Evolutionary conservation across 2,329 filamentous ascomycete species (phyloP), one percentile per base, ranked within the genome.

Genomic region (Pseudogymnoascus sp.): DNA sequence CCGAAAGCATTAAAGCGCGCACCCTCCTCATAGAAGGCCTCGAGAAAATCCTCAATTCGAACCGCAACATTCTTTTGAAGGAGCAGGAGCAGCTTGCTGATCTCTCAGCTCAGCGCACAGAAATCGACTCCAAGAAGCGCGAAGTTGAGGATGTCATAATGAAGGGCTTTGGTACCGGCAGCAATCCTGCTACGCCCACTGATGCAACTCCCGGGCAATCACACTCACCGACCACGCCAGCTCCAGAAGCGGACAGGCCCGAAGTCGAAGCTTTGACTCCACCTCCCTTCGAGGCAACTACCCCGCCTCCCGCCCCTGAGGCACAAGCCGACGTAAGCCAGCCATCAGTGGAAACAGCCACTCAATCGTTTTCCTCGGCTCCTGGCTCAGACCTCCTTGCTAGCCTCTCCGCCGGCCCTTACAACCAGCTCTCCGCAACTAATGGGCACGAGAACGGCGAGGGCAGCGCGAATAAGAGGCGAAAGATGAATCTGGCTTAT

Each of bases 71-170:
- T 37, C 78, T 97, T 3, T 80, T 82, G 1, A 81, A 81, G 14
- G 93, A 99, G 63, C 85, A 91, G 69, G 76, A 80, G 4, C 81
- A 88, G 37, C 78, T 86, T n/a, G 73, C 80, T 5, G 83, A 89
- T 14, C 76, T 97, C 18, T 77, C 80, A 3, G 80, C 79, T n/a
- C 86, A 88, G 62, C 91, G 89, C 68, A 76, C 79, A 2, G 85
- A 87, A 62, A 90, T 92, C 14, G 93, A 97, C 69, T 78, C 81
- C 16, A 93, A 91, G 76, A 96, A 96, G 75, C 86, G 88, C 61
- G 89, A 95, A 58, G 92, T 99, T 6, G 95, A 99, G 75, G 86
- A 93, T 67, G 88, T 86, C 59, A 97, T 99, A 68, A 91, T 99
- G 83, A 86, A 89, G 60, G 91, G 90, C 7, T 82, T 96, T 21